Percentiles rank a stretch among this genome's conserved stretches.
Evolutionary conservation across 768 basidiomycete genomes (phyloP).

Genomic region (Russula griseocarnosa): DNA sequence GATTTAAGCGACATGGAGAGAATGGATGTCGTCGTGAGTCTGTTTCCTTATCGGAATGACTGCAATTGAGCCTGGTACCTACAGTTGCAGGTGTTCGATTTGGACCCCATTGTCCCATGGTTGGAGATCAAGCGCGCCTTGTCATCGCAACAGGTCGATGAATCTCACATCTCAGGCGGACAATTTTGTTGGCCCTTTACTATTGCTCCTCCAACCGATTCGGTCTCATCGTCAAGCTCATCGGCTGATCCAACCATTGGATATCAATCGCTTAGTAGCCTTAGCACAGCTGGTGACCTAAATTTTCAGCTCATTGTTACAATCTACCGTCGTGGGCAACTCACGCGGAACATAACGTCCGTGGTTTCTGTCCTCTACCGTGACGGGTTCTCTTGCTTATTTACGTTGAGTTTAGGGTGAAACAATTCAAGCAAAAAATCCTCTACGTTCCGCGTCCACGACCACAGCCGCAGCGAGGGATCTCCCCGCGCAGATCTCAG

Average conservation of each 20-base stretch:
- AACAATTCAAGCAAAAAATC: constrained; percentile 4
- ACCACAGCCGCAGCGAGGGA: background rate
- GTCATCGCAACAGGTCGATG: constrained; percentile 5
- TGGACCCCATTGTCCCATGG: background rate
- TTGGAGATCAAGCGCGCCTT: constrained; percentile 7
- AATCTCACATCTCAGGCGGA: background rate
- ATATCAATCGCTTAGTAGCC: background rate
- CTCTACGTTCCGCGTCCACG: background rate
- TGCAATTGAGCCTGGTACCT: background rate
- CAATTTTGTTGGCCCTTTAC: constrained; percentile 17
- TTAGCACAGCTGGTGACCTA: background rate
- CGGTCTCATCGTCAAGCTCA: background rate
- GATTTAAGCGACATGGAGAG: constrained; percentile 5
- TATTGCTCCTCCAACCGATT: background rate
- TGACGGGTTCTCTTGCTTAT: background rate
- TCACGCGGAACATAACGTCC: constrained; percentile 12
- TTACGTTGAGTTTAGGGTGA: background rate
- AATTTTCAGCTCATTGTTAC: constrained; percentile 15
- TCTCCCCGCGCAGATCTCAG: background rate
- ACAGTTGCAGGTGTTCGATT: constrained; percentile 15
- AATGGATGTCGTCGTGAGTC: constrained; percentile 23
- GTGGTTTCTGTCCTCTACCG: constrained; percentile 4
- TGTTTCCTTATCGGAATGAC: too few relatives aligned
- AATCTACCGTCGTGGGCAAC: constrained; percentile 11
- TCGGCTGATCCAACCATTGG: background rate